Evolutionary conservation across 441 rosid genomes (phyloP).

Genomic region (Bruguiera hainesii): DNA sequence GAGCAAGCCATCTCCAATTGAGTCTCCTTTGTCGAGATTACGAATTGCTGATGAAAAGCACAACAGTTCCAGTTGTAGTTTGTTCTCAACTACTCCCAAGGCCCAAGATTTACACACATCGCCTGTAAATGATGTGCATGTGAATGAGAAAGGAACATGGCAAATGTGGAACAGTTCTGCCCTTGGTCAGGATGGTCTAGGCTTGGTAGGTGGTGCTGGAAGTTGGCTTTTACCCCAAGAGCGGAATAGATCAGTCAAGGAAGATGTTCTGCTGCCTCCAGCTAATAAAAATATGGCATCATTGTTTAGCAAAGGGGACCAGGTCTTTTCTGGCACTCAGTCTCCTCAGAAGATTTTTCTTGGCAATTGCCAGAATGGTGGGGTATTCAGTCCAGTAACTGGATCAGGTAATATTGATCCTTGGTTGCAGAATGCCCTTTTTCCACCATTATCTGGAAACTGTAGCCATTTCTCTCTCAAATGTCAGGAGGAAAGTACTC

Average conservation of each 20-base stretch:
- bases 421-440: constrained; percentile 63
- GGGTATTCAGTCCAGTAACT: constrained; percentile 53
- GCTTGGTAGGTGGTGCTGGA: constrained; percentile 53
- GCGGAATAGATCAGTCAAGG: constrained; percentile 44
- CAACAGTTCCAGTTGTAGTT: constrained; percentile 37
- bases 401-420: constrained; percentile 59
- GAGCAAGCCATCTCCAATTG: constrained; percentile 86
- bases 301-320: constrained; percentile 67
- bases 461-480: constrained; percentile 41
- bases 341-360: constrained; percentile 63
- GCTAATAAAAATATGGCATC: constrained; percentile 59
- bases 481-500: constrained; percentile 39
- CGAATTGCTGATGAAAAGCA: constrained; percentile 63
- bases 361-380: constrained; percentile 57
- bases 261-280: constrained; percentile 45
- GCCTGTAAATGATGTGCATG: constrained; percentile 33
- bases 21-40: constrained; percentile 70
- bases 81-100: constrained; percentile 39
- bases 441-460: constrained; percentile 55
- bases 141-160: constrained; percentile 69
- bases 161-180: constrained; percentile 91
- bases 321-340: constrained; percentile 36
- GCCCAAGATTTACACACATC: constrained; percentile 38
- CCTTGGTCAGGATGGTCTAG: constrained; percentile 69
- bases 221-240: constrained; percentile 65